Evolutionary conservation across 805 yeast species (phyloP), one percentile per base, ranked within the genome.

Genomic region (Cyberlindnera japonica): DNA sequence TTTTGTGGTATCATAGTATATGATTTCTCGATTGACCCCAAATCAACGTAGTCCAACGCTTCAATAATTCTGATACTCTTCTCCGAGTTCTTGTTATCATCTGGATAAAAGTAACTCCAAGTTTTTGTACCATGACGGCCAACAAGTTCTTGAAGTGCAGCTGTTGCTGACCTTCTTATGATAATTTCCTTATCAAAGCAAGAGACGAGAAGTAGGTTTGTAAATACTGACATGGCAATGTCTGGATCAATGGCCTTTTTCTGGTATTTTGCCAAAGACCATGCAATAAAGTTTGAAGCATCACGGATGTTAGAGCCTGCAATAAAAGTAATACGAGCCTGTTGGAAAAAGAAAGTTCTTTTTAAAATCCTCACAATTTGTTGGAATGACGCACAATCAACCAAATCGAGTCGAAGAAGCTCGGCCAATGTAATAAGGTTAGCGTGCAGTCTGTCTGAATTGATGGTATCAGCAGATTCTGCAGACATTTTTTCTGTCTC

Each of bases 61-160:
- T 87, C 87, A 26, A 88, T 72, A 2, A 86, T 54, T 13, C 58
- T 56, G 27, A 83, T 64, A 14, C 72, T 67, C 43, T 65, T 63
- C 7, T 55, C 51, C 9, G 73, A 67, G 13, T 62, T 48, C 12
- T 57, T 38, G n/a, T 51, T 41, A 16, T 30, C 26, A 3, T 44
- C 45, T 5, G 55, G 41, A 41, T 48, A 43, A 43, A 55, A 6
- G 12, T 33, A 23, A 32, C 51, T 47, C 52, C 78, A 63, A 20
- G 69, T 41, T 22, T 41, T 23, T 11, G 62, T 62, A 1, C 85
- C 85, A 55, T 78, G 81, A 26, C 97, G 64, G 0, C 98, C 98
- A 3, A 87, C 57, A 13, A 83, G 68, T 53, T 90, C 98, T 55
- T 90, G 97, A 6, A 90, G 53, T 0, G 93, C 91, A 1, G 97